Base-by-base conservation (phyloP, 352 stramenopile species). In the Globisporangium echinulatum region DNA sequence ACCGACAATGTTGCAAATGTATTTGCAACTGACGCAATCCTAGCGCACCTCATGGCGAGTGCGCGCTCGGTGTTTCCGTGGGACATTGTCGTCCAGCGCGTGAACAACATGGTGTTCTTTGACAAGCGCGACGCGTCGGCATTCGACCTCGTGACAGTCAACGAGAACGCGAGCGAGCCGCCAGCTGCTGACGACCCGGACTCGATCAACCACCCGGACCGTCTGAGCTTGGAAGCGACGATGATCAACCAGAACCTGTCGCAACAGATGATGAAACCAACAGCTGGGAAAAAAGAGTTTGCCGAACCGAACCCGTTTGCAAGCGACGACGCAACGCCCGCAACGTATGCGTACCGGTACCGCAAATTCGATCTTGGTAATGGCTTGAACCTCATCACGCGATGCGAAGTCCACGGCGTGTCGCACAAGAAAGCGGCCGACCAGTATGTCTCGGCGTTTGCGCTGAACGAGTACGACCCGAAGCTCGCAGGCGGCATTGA, bases 231-330 rank as follows among this genome's bases (percentile, higher is more conserved):
- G 6, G 97, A 99, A 61, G 96, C 96, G 2, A 99, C 97, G 6
- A 97, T 97, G 82, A 98, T 99, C 72, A 99, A 99, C 79, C 96
- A 99, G 72, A 98, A 98, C 72, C 96, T 99, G 71, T 98, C 95
- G 37, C 97, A 99, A 70, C 96, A 99, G 73, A 95, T 98, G 47
- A 75, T 98, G 36, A 91, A 96, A 61, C 49, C 42, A 46, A 74
- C 70, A 5, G 68, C 63, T 15, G 75, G 67, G 59, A 74, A 70
- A 66, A 94, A 93, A 69, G 63, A 62, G 47, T 86, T 87, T 52
- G 77, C 85, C 42, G 65, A 80, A 38, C 61, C 86, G 13, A 97
- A 98, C 75, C 95, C 96, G 50, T 99, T 99, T 72, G 97, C 94
- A 58, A 96, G 96, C 68, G 93, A 98, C 44, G 91, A 97, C 50